Evolutionary conservation across 2,329 filamentous ascomycete genomes (phyloP).

Genomic region (Cryphonectria radicalis): DNA sequence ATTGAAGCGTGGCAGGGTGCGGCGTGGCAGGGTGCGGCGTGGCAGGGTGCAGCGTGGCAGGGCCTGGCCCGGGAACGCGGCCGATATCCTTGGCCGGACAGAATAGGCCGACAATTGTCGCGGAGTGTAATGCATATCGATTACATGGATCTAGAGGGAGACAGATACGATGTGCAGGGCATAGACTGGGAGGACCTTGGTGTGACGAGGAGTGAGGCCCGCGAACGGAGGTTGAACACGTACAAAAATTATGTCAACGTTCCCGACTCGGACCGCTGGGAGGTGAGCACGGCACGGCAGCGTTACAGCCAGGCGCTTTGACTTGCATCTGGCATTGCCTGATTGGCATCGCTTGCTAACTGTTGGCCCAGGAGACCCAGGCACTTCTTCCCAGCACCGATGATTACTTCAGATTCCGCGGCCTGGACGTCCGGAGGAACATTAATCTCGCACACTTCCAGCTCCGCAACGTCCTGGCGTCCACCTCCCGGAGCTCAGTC

Average conservation of each 20-base stretch:
- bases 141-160: slow-evolving; percentile 57
- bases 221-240: slow-evolving; percentile 49
- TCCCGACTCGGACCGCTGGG: slow-evolving; percentile 50
- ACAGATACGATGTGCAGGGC: slow-evolving; percentile 62
- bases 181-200: slow-evolving; percentile 60
- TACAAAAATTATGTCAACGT: slow-evolving; percentile 65
- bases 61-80: slow-evolving; percentile 35
- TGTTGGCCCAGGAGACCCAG: slow-evolving; percentile 36
- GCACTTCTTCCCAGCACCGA: slow-evolving; percentile 44
- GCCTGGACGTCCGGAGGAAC: slow-evolving; percentile 58
- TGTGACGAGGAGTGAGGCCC: slow-evolving; percentile 54
- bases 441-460: slow-evolving; percentile 68
- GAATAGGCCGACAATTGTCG: slow-evolving; percentile 37
- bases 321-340: not conserved
- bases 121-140: slow-evolving; percentile 31
- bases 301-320: slow-evolving; percentile 26
- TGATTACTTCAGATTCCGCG: slow-evolving; percentile 62
- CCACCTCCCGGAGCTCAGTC: slow-evolving; percentile 56
- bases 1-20: no score
- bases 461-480: slow-evolving; percentile 64
- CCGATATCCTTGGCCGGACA: slow-evolving; percentile 40
- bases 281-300: slow-evolving; percentile 45
- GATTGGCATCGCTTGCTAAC: not conserved
- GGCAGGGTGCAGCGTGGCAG: slow-evolving; percentile 37
- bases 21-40: no score